A percentile compares a stretch with the other conserved stretches of the same genome.
phyloP scores from a whole-genome alignment of 305 asterid genomes.

The Solanum hybrid region DNA sequence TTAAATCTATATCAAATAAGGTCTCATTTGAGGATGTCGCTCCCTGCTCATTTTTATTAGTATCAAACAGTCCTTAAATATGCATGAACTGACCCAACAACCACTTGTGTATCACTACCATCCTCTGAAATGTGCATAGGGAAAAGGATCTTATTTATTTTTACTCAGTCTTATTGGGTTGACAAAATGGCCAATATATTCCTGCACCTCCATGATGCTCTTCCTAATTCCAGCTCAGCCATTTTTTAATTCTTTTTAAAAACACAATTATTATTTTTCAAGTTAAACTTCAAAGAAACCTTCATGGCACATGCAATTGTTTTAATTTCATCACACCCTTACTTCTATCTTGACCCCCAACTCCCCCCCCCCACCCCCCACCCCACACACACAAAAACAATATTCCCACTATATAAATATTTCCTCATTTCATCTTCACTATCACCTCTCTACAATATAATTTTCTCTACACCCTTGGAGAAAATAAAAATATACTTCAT shows the following conservation, averaged over 20 bases:
- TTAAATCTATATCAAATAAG: background rate
- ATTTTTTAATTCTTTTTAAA: background rate
- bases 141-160: conserved; percentile 2
- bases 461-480: background rate
- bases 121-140: background rate
- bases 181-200: background rate
- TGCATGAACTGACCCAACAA: background rate
- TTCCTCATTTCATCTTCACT: background rate
- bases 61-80: background rate
- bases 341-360: conserved; percentile 8
- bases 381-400: background rate
- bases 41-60: background rate
- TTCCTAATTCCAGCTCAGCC: conserved; percentile 21
- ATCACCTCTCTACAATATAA: background rate
- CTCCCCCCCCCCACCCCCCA: background rate
- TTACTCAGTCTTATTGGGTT: background rate
- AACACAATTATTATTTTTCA: conserved; percentile 13
- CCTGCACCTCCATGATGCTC: conserved; percentile 1
- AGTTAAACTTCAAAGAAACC: conserved; percentile 1
- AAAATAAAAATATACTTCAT: background rate
- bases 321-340: conserved; percentile 19
- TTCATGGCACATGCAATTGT: conserved; percentile 34
- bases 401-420: conserved; percentile 24
- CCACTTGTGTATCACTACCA: background rate
- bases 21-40: background rate